Conservation (phyloP, 2,329 filamentous ascomycete genomes). For the Aureobasidium subglaciale region DNA sequence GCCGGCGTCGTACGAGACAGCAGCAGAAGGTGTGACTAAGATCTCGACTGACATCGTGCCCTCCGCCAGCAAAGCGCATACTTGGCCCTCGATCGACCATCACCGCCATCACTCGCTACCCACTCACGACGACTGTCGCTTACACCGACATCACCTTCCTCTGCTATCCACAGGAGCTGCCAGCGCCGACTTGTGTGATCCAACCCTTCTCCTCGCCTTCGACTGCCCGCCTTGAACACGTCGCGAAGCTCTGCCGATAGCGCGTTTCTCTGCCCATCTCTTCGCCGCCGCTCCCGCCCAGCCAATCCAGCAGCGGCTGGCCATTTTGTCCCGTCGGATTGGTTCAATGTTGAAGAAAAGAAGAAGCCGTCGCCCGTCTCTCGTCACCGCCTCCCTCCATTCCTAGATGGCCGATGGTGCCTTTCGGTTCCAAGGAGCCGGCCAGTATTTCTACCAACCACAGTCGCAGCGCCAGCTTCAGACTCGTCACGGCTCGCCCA, state of each 20-base stretch:
- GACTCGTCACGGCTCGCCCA: conserved; percentile 42
- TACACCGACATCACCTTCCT: background rate
- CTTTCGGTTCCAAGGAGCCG: conserved; percentile 56
- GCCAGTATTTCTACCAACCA: conserved; percentile 53
- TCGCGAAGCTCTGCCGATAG: conserved; percentile 6
- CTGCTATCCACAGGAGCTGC: background rate
- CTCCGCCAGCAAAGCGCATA: conserved; percentile 7
- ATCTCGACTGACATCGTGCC: conserved; percentile 3
- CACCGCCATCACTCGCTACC: conserved; percentile 11
- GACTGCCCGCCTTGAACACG: background rate
- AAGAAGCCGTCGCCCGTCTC: conserved; percentile 40
- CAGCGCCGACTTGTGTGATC: background rate
- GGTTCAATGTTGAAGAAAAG: conserved; percentile 43
- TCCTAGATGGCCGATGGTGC: conserved; percentile 63
- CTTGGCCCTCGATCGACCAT: background rate
- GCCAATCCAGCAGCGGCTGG: conserved; percentile 16
- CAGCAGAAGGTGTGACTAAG: conserved; percentile 2
- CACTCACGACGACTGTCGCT: background rate
- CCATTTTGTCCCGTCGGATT: conserved; percentile 14
- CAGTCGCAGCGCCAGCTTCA: conserved; percentile 40
- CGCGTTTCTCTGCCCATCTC: background rate
- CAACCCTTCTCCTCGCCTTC: background rate
- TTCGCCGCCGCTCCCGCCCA: background rate
- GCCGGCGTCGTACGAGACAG: background rate
- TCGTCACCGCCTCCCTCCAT: conserved; percentile 29